Evolutionary conservation across 2,329 filamentous ascomycete genomes (phyloP).

Genomic region (Zymoseptoria brevis): DNA sequence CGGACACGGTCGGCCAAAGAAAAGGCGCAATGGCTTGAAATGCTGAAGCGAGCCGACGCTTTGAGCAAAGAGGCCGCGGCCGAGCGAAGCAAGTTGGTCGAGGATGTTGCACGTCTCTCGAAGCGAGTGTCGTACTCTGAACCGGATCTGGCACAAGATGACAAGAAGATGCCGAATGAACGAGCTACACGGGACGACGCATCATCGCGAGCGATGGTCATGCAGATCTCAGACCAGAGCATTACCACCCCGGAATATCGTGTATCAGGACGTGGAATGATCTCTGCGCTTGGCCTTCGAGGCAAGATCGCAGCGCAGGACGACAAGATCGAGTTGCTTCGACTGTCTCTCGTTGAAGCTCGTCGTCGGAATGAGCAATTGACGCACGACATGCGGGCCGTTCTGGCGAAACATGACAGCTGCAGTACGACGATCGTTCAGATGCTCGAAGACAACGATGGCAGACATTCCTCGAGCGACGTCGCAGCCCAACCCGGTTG

Average conservation of each 20-base stretch:
- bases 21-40: conserved; percentile 44
- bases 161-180: background rate
- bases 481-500: background rate
- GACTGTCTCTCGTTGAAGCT: background rate
- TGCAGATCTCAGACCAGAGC: background rate
- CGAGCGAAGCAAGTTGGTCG: background rate
- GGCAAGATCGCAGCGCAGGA: background rate
- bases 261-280: background rate
- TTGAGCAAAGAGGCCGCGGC: background rate
- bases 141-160: background rate
- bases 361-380: background rate
- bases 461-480: background rate
- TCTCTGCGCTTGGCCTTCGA: background rate
- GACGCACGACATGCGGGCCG: background rate
- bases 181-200: background rate
- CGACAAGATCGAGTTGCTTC: background rate
- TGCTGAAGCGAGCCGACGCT: conserved; percentile 33
- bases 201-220: background rate
- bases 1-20: conserved; percentile 36
- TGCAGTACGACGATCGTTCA: background rate
- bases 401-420: background rate
- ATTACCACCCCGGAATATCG: background rate
- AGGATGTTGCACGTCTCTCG: background rate
- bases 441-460: background rate
- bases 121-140: background rate